Evolutionary conservation across 345 rosid species (phyloP).

Genomic region (Gossypioides kirkii): DNA sequence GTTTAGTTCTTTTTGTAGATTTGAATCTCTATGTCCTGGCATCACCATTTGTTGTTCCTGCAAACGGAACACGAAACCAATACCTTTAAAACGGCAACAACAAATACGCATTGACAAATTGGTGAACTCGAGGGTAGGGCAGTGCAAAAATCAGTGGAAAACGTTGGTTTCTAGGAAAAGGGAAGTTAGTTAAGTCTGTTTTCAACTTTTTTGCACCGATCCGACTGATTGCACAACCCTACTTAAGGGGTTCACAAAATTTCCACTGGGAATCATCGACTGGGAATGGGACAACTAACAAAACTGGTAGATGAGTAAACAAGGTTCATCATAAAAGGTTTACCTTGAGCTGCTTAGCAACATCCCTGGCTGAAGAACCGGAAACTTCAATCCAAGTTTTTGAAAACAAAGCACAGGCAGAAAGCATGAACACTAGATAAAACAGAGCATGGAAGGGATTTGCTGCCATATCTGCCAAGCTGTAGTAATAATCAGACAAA

Average conservation of each 20-base stretch:
- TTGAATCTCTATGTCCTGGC: slow-evolving; percentile 80
- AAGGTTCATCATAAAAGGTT: neutral
- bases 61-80: neutral
- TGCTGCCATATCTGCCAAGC: slow-evolving; percentile 70
- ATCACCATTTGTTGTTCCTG: slow-evolving; percentile 91
- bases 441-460: slow-evolving; percentile 76
- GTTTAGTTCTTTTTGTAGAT: slow-evolving; percentile 66
- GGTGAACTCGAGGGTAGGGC: too few relatives aligned
- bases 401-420: slow-evolving; percentile 75
- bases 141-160: too few relatives aligned
- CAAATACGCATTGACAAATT: neutral
- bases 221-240: too few relatives aligned
- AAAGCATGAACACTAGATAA: slow-evolving; percentile 66
- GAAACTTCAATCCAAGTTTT: slow-evolving; percentile 84
- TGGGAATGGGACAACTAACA: too few relatives aligned
- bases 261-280: neutral
- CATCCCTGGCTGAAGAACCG: slow-evolving; percentile 75
- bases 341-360: slow-evolving; percentile 82
- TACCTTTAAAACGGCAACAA: neutral
- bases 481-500: slow-evolving; percentile 19
- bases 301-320: neutral
- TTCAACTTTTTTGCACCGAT: too few relatives aligned
- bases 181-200: too few relatives aligned
- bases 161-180: too few relatives aligned
- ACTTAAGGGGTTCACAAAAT: neutral